These are phyloP conservation scores for Torrubiellomyces zombiae DNA, from an alignment of 2,329 filamentous ascomycete species.

Conservation along the genomic window DNA sequence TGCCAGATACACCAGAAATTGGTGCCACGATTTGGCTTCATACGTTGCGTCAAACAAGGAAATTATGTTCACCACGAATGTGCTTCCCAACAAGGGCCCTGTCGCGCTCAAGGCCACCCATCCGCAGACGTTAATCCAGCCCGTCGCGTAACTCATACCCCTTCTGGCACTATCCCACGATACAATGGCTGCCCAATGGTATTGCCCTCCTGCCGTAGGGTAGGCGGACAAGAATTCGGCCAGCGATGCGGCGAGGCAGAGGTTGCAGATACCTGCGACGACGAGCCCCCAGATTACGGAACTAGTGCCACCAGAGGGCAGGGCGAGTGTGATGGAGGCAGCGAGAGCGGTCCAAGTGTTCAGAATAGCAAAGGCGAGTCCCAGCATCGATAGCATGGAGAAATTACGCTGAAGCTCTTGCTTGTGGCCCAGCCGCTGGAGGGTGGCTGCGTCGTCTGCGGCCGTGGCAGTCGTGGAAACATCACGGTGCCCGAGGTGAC, in stretches of 20 bases:
- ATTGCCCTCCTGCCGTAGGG: constrained; percentile 42
- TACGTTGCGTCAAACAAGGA: constrained; percentile 42
- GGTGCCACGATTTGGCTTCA: constrained; percentile 45
- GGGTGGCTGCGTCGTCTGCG: constrained; percentile 19
- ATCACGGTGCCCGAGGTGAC: too few relatives aligned
- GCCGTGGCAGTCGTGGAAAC: too few relatives aligned
- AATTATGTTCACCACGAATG: constrained; percentile 50
- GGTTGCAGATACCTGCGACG: constrained; percentile 48
- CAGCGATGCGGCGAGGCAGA: constrained; percentile 51
- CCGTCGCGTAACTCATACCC: constrained; percentile 51
- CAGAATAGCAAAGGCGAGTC: constrained; percentile 30
- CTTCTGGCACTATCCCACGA: constrained; percentile 43
- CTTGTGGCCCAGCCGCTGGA: constrained; percentile 28
- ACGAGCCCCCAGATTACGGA: constrained; percentile 56
- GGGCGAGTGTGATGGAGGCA: constrained; percentile 27
- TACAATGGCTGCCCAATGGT: constrained; percentile 56
- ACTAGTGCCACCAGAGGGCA: constrained; percentile 55
- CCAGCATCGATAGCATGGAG: constrained; percentile 29
- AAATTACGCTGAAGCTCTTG: constrained; percentile 34
- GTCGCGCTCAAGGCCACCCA: constrained; percentile 56
- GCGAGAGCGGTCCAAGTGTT: constrained; percentile 34
- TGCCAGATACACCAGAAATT: constrained; percentile 55
- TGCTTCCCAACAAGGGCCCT: constrained; percentile 48
- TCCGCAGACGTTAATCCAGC: constrained; percentile 58
- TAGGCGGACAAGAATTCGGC: constrained; percentile 57